Evolutionary conservation across 2,329 filamentous ascomycete species (phyloP).

Genomic region (Sphaerostilbella broomeana): DNA sequence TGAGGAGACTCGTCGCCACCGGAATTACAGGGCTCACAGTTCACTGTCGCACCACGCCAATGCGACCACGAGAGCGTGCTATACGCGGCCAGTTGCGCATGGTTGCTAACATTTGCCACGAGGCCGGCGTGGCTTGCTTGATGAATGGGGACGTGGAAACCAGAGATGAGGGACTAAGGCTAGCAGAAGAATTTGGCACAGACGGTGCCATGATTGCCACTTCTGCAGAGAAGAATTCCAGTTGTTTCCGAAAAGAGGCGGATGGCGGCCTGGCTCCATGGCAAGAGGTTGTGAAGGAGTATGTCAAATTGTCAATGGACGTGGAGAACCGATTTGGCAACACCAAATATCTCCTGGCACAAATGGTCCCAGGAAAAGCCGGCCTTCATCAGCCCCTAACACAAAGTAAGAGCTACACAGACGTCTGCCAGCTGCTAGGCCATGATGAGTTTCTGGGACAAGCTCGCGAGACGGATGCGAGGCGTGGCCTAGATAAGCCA

Average conservation of each 20-base stretch:
- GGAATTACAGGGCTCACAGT: constrained; percentile 90
- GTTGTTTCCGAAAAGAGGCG: constrained; percentile 66
- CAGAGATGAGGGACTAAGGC: constrained; percentile 61
- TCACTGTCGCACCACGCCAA: constrained; percentile 92
- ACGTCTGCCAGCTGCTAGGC: constrained; percentile 59
- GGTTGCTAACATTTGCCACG: constrained; percentile 72
- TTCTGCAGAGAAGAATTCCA: constrained; percentile 83
- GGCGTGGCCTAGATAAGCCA: constrained; percentile 52
- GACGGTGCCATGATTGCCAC: constrained; percentile 98
- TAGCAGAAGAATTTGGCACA: constrained; percentile 74
- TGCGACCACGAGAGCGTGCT: constrained; percentile 83
- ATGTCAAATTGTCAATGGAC: constrained; percentile 64
- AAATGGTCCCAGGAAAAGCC: constrained; percentile 78
- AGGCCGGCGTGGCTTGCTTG: constrained; percentile 82
- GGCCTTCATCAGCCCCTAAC: constrained; percentile 56
- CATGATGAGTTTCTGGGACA: constrained; percentile 56
- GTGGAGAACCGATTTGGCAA: constrained; percentile 85
- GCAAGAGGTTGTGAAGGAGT: constrained; percentile 70
- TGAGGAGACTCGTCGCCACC: constrained; percentile 71
- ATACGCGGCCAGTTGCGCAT: constrained; percentile 81
- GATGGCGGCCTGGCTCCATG: constrained; percentile 68
- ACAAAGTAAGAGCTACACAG: constrained; percentile 62
- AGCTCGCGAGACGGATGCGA: constrained; percentile 60
- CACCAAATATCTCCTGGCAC: constrained; percentile 82
- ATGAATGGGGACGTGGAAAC: constrained; percentile 90